Evolutionary conservation across 352 stramenopile genomes (phyloP).

Genomic region (Pythium brachiatum): DNA sequence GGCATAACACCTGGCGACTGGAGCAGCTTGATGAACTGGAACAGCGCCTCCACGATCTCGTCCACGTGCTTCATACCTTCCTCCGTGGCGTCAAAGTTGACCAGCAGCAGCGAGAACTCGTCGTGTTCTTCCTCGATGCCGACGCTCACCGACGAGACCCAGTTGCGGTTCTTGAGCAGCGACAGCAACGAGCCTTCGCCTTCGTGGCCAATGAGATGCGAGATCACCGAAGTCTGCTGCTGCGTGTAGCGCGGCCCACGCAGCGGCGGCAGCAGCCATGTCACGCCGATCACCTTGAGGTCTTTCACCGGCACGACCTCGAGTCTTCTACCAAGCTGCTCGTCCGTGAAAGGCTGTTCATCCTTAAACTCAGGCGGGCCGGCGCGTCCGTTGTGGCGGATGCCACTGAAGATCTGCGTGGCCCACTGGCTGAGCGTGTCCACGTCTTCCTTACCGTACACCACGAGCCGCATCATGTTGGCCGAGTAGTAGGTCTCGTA

Average conservation of each 20-base stretch:
- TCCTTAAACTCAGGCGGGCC: background rate
- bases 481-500: constrained; percentile 83
- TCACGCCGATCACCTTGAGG: constrained; percentile 29
- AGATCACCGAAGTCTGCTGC: constrained; percentile 54
- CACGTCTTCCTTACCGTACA: constrained; percentile 76
- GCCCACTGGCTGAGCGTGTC: constrained; percentile 42
- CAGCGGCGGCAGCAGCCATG: constrained; percentile 33
- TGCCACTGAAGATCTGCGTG: constrained; percentile 31
- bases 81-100: constrained; percentile 30
- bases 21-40: constrained; percentile 28
- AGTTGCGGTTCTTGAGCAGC: constrained; percentile 60
- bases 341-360: constrained; percentile 24
- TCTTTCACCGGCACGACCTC: constrained; percentile 30
- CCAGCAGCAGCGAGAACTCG: constrained; percentile 26
- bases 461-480: constrained; percentile 80
- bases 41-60: constrained; percentile 26
- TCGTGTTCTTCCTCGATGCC: constrained; percentile 26
- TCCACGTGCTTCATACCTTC: constrained; percentile 26
- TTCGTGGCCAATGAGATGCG: constrained; percentile 87
- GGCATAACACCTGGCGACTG: background rate
- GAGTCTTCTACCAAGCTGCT: constrained; percentile 19
- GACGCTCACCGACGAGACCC: constrained; percentile 33
- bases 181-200: constrained; percentile 76
- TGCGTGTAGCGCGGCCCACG: constrained; percentile 23
- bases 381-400: constrained; percentile 33